Base-by-base conservation (phyloP, 2,329 filamentous ascomycete genomes). In the Fonsecaea pugnacius region DNA sequence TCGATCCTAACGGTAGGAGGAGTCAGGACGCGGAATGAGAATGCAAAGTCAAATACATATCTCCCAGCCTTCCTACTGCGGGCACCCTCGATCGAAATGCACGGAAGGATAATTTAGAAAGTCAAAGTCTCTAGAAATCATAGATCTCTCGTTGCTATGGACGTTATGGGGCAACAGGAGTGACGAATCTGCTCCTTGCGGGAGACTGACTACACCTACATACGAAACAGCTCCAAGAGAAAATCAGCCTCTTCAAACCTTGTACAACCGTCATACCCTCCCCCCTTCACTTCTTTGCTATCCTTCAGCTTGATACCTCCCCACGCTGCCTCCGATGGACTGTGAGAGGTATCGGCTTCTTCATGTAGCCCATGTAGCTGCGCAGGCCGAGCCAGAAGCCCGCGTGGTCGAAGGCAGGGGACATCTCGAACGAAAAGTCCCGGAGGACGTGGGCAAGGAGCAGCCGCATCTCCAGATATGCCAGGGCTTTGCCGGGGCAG, bases 341-440 rank as follows among this genome's bases (percentile, higher is more conserved):
- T 21, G 50, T 52, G 2, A 52, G 50, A 27, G 50, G 21, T 8
- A 52, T 52, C n/a, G 50, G 50, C 12, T 30, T 27, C 50, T 52
- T 52, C 50, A 52, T 52, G 21, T 52, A 52, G 4, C 50, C 50
- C 50, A 52, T 52, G 12, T 52, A 52, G 50, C 50, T 52, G 21
- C 30, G 50, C 50, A 52, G 30, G 10, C 50, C 50, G 24, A 52
- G 50, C 50, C 50, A 52, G 50, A 52, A 52, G 16, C 50, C 50
- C 8, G 50, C 50, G 50, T 52, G 50, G 21, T 52, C 50, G 30
- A 52, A 52, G 2, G 12, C 24, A 2, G 24, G 50, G 30, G 50
- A 30, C 50, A 52, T 52, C 50, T 52, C 50, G 30, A 52, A 43
- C 38, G 16, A 43, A 21, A 43, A 43, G 38, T 43, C 38, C 32